Conservation (phyloP, 2,329 filamentous ascomycete species). For the Clonostachys rosea region DNA sequence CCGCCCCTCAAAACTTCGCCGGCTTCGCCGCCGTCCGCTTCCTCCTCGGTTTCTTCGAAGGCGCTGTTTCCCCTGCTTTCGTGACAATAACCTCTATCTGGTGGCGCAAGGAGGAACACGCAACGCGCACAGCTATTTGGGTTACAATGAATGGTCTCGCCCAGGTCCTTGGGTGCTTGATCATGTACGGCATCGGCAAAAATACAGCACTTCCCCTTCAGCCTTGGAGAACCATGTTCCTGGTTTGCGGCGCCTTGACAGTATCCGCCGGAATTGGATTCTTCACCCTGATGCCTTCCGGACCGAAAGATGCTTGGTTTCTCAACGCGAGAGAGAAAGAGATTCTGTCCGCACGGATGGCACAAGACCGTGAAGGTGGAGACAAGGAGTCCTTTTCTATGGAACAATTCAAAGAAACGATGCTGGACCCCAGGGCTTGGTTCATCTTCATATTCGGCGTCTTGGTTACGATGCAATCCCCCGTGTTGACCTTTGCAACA, state of each 20-base stretch:
- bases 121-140: conserved; percentile 19
- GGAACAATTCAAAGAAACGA: conserved; percentile 34
- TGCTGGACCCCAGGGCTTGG: conserved; percentile 36
- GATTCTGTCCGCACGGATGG: conserved; percentile 26
- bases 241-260: conserved; percentile 44
- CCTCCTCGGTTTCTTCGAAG: conserved; percentile 21
- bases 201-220: conserved; percentile 21
- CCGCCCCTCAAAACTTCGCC: conserved; percentile 10
- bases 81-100: conserved; percentile 22
- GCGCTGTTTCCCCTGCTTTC: conserved; percentile 21
- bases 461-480: conserved; percentile 10
- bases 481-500: conserved; percentile 34
- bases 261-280: conserved; percentile 34
- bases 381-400: conserved; percentile 34
- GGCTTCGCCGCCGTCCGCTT: conserved; percentile 15
- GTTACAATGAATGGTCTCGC: conserved; percentile 19
- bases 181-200: conserved; percentile 18
- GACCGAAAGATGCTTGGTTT: conserved; percentile 43
- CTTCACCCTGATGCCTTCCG: conserved; percentile 38
- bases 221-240: conserved; percentile 41
- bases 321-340: conserved; percentile 33
- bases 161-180: conserved; percentile 16
- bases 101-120: conserved; percentile 20
- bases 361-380: conserved; percentile 21
- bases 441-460: conserved; percentile 12